Evolutionary conservation across 2,329 filamentous ascomycete species (phyloP), one percentile per base, ranked within the genome.

Genomic region (Davidsoniella virescens): DNA sequence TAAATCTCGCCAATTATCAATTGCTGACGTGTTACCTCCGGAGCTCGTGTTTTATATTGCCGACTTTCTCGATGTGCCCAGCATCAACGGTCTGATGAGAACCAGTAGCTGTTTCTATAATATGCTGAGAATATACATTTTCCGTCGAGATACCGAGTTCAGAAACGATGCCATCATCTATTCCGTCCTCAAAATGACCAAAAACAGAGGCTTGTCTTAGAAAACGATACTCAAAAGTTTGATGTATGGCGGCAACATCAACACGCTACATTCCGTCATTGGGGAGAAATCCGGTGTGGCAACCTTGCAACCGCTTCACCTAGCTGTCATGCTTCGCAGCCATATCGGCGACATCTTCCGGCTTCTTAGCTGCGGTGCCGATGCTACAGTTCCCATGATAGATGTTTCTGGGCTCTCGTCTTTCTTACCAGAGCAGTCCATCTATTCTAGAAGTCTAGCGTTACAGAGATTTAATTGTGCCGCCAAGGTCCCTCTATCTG

Each of bases 261-360:
- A 52, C 26, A 26, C 47, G 7, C 26, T 45, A 3, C 47, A 52
- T 41, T 20, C 16, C 17, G 26, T 50, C 29, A 33, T 33, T 20
- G 36, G 41, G 9, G 29, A 48, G 10, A 40, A 50, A 14, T 17
- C 25, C 7, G 41, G 33, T 14, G 36, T 37, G 25, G 51, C 41
- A 17, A 29, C 38, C 3, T 4, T 52, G 20, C 44, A 42, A 17
- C 46, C 51, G n/a, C 37, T 52, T 39, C 51, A 52, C 29, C n/a
- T 50, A 6, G 47, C 51, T 4, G 20, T 52, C 6, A 29, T 52
- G 36, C 33, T 40, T 33, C 40, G 43, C 20, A 41, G 40, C 9
- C 18, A 44, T 18, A 33, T 38, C n/a, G 18, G 26, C 23, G 37
- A 39, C n/a, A 47, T 50, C 42, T 29, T 42, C n/a, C 47, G 44